A percentile compares a stretch with the other conserved stretches of the same genome.
phyloP scores from a whole-genome alignment of 2,329 filamentous ascomycete genomes.

The Alternaria viburni region DNA sequence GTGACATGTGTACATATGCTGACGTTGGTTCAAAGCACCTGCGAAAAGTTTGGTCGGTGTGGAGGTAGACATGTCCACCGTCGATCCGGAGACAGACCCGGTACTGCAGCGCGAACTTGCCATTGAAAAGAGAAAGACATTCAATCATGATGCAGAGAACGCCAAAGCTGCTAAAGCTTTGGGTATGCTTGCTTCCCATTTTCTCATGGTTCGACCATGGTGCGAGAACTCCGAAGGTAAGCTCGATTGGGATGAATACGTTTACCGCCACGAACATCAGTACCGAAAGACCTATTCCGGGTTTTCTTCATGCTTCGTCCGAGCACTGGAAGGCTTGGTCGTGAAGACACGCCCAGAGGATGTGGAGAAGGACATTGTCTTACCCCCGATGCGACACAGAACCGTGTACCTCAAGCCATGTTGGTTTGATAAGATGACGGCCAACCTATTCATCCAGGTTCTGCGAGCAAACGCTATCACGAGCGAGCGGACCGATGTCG shows the following conservation, averaged over 20 bases:
- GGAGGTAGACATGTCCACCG: constrained; percentile 61
- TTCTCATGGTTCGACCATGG: constrained; percentile 81
- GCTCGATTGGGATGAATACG: constrained; percentile 75
- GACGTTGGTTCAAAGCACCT: constrained; percentile 58
- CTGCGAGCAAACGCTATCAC: constrained; percentile 87
- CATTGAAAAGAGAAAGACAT: constrained; percentile 51
- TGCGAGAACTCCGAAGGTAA: constrained; percentile 67
- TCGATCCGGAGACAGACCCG: constrained; percentile 39
- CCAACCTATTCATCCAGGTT: constrained; percentile 85
- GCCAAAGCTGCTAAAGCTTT: constrained; percentile 62
- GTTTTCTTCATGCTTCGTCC: constrained; percentile 65
- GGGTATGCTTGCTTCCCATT: constrained; percentile 70
- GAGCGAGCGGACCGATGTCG: constrained; percentile 79
- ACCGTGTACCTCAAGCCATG: constrained; percentile 79
- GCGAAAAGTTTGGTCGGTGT: constrained; percentile 82
- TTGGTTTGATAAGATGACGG: constrained; percentile 80
- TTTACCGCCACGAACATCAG: constrained; percentile 59
- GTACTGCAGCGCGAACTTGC: constrained; percentile 32
- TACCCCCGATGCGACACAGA: constrained; percentile 76
- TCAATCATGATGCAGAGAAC: constrained; percentile 46
- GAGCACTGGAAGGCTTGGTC: constrained; percentile 78
- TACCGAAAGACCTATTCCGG: constrained; percentile 63
- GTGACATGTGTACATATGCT: neutral
- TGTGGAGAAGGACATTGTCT: constrained; percentile 65
- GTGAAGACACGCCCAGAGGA: constrained; percentile 79